Conservation (phyloP, 2,329 filamentous ascomycete genomes). For the Colletotrichum sojae region DNA sequence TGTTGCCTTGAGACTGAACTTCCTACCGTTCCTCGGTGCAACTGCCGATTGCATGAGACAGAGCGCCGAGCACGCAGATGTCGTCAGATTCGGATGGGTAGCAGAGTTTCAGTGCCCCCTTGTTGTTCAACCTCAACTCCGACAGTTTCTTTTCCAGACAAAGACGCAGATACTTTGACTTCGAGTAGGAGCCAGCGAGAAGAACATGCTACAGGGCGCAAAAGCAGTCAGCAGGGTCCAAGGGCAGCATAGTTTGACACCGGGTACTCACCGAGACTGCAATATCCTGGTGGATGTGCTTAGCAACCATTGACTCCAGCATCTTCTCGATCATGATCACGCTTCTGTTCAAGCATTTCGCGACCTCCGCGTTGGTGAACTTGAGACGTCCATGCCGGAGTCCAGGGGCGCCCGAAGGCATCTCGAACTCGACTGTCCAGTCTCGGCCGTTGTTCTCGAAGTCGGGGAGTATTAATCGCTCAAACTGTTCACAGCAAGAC, state of each 20-base stretch:
- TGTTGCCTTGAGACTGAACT: no score
- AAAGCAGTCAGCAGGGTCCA: not conserved
- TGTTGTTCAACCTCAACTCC: not conserved
- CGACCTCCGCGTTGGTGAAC: constrained; percentile 9
- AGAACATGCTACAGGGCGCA: constrained; percentile 1
- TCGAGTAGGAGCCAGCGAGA: constrained; percentile 1
- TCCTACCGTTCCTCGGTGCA: not conserved
- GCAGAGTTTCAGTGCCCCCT: not conserved
- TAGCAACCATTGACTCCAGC: not conserved
- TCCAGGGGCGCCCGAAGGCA: not conserved
- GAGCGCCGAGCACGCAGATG: not conserved
- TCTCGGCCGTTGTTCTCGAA: constrained; percentile 16
- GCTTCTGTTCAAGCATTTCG: constrained; percentile 11
- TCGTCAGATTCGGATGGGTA: not conserved
- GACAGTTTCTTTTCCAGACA: not conserved
- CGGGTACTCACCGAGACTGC: not conserved
- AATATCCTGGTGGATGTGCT: not conserved
- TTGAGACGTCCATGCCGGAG: constrained; percentile 14
- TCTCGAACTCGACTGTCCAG: constrained; percentile 12
- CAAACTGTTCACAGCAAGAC: constrained; percentile 14
- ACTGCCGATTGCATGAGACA: constrained; percentile 10
- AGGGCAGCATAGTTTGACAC: no score
- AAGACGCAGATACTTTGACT: constrained; percentile 1
- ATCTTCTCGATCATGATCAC: constrained; percentile 3
- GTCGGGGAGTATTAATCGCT: not conserved